These are phyloP conservation scores for Ceratopteris richardii DNA, from an alignment of 75 land plant species.

Conservation along the genomic window DNA sequence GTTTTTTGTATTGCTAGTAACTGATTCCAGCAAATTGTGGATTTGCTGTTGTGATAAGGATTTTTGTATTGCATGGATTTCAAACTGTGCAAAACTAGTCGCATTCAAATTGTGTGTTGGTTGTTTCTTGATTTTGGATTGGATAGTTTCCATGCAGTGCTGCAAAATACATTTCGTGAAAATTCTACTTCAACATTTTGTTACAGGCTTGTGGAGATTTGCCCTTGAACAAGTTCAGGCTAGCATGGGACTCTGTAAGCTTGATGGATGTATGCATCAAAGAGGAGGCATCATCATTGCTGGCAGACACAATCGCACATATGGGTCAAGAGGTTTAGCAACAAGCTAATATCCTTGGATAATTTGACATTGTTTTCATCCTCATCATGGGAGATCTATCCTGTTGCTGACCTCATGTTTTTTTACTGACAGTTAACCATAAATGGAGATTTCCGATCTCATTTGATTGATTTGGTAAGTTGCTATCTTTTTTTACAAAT, in stretches of 20 bases:
- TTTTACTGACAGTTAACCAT: conserved; percentile 59
- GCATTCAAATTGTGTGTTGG: no score
- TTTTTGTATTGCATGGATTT: no score
- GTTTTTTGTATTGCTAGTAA: no score
- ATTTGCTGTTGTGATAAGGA: no score
- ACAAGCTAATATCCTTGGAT: neutral
- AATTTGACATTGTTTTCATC: neutral
- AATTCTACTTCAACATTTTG: no score
- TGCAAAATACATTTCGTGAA: no score
- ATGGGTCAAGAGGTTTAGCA: conserved; percentile 85
- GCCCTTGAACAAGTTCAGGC: conserved; percentile 70
- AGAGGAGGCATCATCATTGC: conserved; percentile 50
- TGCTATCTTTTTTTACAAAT: neutral
- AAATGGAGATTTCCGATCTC: conserved; percentile 71
- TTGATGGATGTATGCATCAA: conserved; percentile 38
- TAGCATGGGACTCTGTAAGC: conserved; percentile 68
- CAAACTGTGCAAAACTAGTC: no score
- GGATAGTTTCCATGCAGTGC: no score
- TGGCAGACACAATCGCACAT: conserved; percentile 87
- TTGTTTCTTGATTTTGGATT: no score
- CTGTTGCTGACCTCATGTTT: neutral
- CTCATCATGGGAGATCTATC: neutral
- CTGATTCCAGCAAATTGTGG: no score
- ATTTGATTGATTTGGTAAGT: conserved; percentile 71
- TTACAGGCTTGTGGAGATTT: conserved; percentile 82